These are phyloP conservation scores for Apophysomyces variabilis DNA, from an alignment of 371 early-diverging fungal species.

Conservation along the genomic window DNA sequence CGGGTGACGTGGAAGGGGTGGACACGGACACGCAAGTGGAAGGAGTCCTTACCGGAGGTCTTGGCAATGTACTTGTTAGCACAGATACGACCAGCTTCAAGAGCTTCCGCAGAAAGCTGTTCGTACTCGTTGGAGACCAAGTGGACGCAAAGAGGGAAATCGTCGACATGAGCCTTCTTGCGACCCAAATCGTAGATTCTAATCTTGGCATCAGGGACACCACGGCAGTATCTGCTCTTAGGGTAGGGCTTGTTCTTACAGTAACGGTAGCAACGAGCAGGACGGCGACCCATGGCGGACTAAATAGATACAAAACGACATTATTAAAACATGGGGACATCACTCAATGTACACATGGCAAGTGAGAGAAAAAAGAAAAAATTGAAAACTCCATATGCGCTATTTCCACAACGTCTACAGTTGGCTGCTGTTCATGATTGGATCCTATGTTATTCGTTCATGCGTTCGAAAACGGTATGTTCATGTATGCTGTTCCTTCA, in stretches of 20 bases:
- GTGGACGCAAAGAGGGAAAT: conserved; percentile 98
- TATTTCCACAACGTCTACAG: no score
- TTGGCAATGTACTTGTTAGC: conserved; percentile 99
- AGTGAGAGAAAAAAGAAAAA: background rate
- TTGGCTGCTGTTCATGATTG: no score
- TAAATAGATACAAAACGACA: background rate
- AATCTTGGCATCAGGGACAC: conserved; percentile 99
- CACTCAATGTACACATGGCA: no score
- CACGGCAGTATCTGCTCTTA: conserved; percentile 99
- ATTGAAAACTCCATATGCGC: background rate
- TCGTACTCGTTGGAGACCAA: conserved; percentile 98
- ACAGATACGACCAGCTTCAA: conserved; percentile 99
- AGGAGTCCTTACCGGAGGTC: conserved; percentile 99
- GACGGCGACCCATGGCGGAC: conserved; percentile 95
- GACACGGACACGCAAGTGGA: conserved; percentile 99
- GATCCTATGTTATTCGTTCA: no score
- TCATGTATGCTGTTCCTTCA: no score
- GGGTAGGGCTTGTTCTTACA: conserved; percentile 99
- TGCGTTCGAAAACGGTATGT: no score
- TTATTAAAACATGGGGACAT: background rate
- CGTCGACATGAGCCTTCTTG: conserved; percentile 99
- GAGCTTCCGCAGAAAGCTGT: conserved; percentile 99
- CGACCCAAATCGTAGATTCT: conserved; percentile 99
- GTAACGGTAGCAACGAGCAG: conserved; percentile 99
- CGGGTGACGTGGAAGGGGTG: conserved; percentile 99